Percentiles rank a stretch among this genome's conserved stretches.
Evolutionary conservation across 2,329 filamentous ascomycete species (phyloP).

Genomic region (Cladosporium sp.): DNA sequence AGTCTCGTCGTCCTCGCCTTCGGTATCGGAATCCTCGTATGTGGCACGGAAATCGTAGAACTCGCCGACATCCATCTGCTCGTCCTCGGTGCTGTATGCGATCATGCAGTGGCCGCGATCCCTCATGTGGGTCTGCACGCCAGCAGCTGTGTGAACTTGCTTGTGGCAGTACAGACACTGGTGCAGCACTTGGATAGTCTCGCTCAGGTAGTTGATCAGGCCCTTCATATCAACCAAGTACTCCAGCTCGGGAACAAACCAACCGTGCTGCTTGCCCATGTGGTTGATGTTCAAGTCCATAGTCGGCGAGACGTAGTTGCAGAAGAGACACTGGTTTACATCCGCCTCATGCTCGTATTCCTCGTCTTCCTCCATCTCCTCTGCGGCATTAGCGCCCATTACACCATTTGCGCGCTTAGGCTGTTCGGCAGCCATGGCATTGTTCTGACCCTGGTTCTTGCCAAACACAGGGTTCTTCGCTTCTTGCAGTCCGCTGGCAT

Average conservation of each 20-base stretch:
- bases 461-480: slow-evolving; percentile 33
- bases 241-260: slow-evolving; percentile 88
- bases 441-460: slow-evolving; percentile 13
- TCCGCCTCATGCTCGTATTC: slow-evolving; percentile 37
- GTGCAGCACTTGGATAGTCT: slow-evolving; percentile 73
- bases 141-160: slow-evolving; percentile 69
- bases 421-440: slow-evolving; percentile 9
- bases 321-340: slow-evolving; percentile 72
- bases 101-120: slow-evolving; percentile 98
- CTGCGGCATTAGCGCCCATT: slow-evolving; percentile 29
- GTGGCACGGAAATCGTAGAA: slow-evolving; percentile 97
- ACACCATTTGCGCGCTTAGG: slow-evolving; percentile 19
- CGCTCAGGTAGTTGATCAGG: slow-evolving; percentile 70
- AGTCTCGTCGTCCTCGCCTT: slow-evolving; percentile 47
- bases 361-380: slow-evolving; percentile 36
- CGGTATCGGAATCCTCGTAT: slow-evolving; percentile 74
- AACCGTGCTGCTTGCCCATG: slow-evolving; percentile 89
- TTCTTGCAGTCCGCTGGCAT: slow-evolving; percentile 52
- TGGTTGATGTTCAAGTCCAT: slow-evolving; percentile 74
- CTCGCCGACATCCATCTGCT: slow-evolving; percentile 90
- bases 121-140: slow-evolving; percentile 93
- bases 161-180: slow-evolving; percentile 89
- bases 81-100: slow-evolving; percentile 79
- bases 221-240: slow-evolving; percentile 82
- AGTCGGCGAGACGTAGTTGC: slow-evolving; percentile 76